Evolutionary conservation across 176 grass and related monocot species (phyloP).

Genomic region (Aegilops sharonensis): DNA sequence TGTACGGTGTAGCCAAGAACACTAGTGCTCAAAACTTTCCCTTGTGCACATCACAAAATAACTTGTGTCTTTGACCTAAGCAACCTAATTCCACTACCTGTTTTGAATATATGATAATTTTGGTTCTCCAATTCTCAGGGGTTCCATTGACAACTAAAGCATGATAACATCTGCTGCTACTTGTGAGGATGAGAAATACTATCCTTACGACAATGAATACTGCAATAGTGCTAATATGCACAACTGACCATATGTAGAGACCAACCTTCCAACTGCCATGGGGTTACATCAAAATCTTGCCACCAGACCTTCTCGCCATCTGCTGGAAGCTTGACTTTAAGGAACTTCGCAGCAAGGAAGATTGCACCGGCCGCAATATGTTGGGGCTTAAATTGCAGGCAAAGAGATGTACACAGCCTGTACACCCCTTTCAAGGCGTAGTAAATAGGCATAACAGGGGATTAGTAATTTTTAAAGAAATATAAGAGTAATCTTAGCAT

Average conservation of each 20-base stretch:
- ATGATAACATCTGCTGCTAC: not conserved
- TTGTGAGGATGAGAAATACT: not conserved
- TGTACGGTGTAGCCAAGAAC: not conserved
- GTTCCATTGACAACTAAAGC: not conserved
- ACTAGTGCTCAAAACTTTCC: not conserved
- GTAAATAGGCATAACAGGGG: slow-evolving; percentile 59
- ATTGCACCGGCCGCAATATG: slow-evolving; percentile 96
- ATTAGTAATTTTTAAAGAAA: slow-evolving; percentile 44
- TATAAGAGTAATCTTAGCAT: slow-evolving; percentile 61
- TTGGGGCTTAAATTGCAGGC: slow-evolving; percentile 96
- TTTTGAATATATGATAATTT: not conserved
- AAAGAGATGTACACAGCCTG: slow-evolving; percentile 94
- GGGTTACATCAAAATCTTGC: slow-evolving; percentile 97
- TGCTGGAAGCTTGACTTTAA: slow-evolving; percentile 98
- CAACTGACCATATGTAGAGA: slow-evolving; percentile 36
- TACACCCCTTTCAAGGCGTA: slow-evolving; percentile 50
- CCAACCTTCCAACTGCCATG: slow-evolving; percentile 93
- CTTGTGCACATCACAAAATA: not conserved
- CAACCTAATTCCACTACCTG: slow-evolving; percentile 14
- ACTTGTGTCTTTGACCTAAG: not conserved
- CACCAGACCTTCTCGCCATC: slow-evolving; percentile 95
- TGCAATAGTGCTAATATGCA: slow-evolving; percentile 10
- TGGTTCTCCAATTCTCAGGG: not conserved
- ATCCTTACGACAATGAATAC: slow-evolving; percentile 11
- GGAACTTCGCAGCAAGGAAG: slow-evolving; percentile 92